Percentiles rank a stretch among this genome's conserved stretches.
phyloP scores from a whole-genome alignment of 2,329 filamentous ascomycete genomes.

The Ilyonectria mors-panacis region DNA sequence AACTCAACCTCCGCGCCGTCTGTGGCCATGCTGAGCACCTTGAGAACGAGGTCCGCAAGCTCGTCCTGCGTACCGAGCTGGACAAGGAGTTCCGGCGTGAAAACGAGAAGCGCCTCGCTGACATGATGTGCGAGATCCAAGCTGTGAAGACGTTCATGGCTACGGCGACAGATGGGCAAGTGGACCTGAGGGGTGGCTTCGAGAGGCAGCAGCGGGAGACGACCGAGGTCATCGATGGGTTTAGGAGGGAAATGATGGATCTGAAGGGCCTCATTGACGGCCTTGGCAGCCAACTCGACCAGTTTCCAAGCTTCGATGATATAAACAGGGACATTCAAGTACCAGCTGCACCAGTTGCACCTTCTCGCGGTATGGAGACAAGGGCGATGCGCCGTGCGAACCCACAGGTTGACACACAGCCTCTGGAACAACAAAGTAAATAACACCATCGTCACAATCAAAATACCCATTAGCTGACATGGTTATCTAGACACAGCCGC shows the following conservation, averaged over 20 bases:
- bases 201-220: conserved; percentile 42
- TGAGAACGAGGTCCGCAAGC: conserved; percentile 48
- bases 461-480: conserved; percentile 12
- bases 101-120: conserved; percentile 50
- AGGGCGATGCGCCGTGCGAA: conserved; percentile 20
- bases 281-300: conserved; percentile 43
- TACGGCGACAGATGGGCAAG: conserved; percentile 25
- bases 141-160: conserved; percentile 49
- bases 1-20: conserved; percentile 53
- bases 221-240: conserved; percentile 30
- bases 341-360: not conserved
- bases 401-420: conserved; percentile 2
- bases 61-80: conserved; percentile 45
- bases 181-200: conserved; percentile 29
- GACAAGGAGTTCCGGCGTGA: conserved; percentile 49
- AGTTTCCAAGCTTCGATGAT: conserved; percentile 38
- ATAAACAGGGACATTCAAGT: conserved; percentile 31
- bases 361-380: conserved; percentile 24
- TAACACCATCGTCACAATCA: not conserved
- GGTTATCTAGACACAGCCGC: conserved; percentile 6
- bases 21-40: conserved; percentile 48
- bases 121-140: conserved; percentile 51
- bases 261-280: conserved; percentile 43
- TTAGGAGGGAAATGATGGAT: conserved; percentile 43
- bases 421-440: conserved; percentile 27